Evolutionary conservation across 2,329 filamentous ascomycete genomes (phyloP).

Genomic region (Ophiostoma piceae): DNA sequence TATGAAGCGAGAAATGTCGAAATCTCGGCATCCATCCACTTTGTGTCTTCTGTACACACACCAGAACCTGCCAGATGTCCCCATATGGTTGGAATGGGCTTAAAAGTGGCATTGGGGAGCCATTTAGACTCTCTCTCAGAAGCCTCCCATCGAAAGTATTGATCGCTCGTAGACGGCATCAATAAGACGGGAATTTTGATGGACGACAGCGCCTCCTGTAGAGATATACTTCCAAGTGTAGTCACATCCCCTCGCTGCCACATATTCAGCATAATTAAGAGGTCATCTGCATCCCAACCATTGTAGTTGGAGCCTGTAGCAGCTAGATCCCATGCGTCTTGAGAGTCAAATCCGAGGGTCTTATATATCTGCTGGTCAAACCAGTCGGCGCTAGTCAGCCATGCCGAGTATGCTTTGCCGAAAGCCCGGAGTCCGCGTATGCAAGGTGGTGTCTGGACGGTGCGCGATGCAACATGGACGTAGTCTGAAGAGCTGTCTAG

Average conservation of each 20-base stretch:
- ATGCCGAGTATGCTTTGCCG: conserved; percentile 70
- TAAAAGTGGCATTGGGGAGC: conserved; percentile 18
- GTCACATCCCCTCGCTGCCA: conserved; percentile 70
- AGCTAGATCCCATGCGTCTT: conserved; percentile 68
- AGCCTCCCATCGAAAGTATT: conserved; percentile 79
- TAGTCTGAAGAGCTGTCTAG: conserved; percentile 42
- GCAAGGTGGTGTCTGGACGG: conserved; percentile 29
- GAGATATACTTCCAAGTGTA: conserved; percentile 63
- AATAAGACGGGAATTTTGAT: conserved; percentile 71
- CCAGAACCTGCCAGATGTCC: conserved; percentile 26
- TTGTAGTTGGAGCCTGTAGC: conserved; percentile 72
- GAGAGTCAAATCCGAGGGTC: conserved; percentile 57
- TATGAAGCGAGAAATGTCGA: neutral
- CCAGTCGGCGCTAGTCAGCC: conserved; percentile 75
- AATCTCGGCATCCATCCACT: conserved; percentile 18
- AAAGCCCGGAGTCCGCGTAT: conserved; percentile 59
- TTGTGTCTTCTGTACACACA: conserved; percentile 14
- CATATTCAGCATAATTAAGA: conserved; percentile 53
- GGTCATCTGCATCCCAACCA: conserved; percentile 29
- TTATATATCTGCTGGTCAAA: conserved; percentile 68
- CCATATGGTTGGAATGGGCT: conserved; percentile 26
- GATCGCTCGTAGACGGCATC: conserved; percentile 65
- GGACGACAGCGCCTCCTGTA: conserved; percentile 58
- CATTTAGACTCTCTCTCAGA: conserved; percentile 64
- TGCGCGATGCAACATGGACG: conserved; percentile 41